Evolutionary conservation across 192 early-diverging fungal species (phyloP).

Genomic region (Glomus cerebriforme): DNA sequence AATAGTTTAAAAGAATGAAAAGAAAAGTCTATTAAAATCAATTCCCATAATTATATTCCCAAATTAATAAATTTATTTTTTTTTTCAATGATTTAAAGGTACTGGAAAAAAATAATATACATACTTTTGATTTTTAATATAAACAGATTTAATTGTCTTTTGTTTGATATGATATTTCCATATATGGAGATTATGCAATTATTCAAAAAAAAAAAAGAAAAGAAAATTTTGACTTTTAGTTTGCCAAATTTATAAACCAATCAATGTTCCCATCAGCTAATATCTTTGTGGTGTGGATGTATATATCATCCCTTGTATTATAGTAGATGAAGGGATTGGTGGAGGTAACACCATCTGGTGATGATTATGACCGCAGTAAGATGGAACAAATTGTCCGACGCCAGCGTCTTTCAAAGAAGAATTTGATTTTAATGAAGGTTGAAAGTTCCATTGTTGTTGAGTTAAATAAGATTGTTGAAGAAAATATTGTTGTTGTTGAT

Average conservation of each 20-base stretch:
- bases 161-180: neutral
- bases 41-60: too few species aligned
- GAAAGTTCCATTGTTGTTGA: neutral
- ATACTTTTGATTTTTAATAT: neutral
- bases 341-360: neutral
- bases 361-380: neutral
- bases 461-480: neutral
- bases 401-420: neutral
- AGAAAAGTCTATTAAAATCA: too few species aligned
- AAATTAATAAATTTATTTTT: neutral
- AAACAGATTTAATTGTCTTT: neutral
- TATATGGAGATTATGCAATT: neutral
- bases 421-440: neutral
- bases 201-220: neutral
- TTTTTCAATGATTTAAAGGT: neutral
- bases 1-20: too few species aligned
- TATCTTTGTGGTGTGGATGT: neutral
- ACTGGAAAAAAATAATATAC: neutral
- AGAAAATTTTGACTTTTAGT: neutral
- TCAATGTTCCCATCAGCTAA: neutral
- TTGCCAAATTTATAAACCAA: neutral
- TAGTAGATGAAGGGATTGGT: neutral
- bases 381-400: neutral
- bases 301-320: neutral
- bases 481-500: slow-evolving; percentile 23